Evolutionary conservation across 2,329 filamentous ascomycete genomes (phyloP).

Genomic region (Aspergillus sp.): DNA sequence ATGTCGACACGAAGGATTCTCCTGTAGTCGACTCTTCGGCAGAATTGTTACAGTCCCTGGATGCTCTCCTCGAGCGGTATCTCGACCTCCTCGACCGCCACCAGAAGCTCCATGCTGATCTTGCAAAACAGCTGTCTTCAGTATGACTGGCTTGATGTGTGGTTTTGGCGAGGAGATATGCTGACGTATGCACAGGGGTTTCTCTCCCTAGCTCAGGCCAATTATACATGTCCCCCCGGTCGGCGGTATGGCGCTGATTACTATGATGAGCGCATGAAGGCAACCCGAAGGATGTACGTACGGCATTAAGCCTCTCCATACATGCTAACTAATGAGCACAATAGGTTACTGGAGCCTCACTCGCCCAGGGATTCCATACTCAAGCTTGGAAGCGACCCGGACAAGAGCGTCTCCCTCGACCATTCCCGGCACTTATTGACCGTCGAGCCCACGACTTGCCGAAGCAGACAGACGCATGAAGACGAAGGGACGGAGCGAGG

Average conservation of each 20-base stretch:
- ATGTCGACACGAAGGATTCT: slow-evolving; percentile 10
- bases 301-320: neutral
- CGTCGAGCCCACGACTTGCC: slow-evolving; percentile 4
- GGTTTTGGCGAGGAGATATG: too few species aligned
- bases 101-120: slow-evolving; percentile 29
- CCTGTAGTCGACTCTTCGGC: slow-evolving; percentile 10
- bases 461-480: neutral
- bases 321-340: neutral
- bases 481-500: slow-evolving; percentile 5
- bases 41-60: slow-evolving; percentile 26
- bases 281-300: slow-evolving; percentile 32
- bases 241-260: slow-evolving; percentile 40
- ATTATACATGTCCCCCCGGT: slow-evolving; percentile 37
- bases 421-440: slow-evolving; percentile 5
- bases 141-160: slow-evolving; percentile 18
- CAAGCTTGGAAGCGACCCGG: neutral
- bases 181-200: slow-evolving; percentile 33
- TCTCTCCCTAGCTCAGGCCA: slow-evolving; percentile 40
- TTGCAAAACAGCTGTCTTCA: slow-evolving; percentile 30
- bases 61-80: slow-evolving; percentile 34
- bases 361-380: neutral
- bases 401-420: slow-evolving; percentile 3
- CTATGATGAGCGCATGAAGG: slow-evolving; percentile 44
- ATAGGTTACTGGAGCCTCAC: slow-evolving; percentile 8
- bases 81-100: slow-evolving; percentile 35